Base-by-base conservation (phyloP, 108 stramenopile species). In the Pelagomonas calceolata region DNA sequence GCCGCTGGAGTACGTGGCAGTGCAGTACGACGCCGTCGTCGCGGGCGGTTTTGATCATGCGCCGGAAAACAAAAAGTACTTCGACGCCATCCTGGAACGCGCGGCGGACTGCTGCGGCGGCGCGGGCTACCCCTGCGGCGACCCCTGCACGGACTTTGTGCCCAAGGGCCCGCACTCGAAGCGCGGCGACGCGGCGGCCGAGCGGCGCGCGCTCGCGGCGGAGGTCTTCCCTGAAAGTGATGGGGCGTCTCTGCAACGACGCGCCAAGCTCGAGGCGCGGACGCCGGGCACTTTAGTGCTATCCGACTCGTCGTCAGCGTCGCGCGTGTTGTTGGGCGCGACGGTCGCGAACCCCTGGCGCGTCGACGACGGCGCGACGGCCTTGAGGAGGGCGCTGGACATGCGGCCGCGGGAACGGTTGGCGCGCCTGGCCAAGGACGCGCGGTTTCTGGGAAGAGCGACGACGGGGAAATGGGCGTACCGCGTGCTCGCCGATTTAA, bases 261-360 rank as follows among this genome's bases (percentile, higher is more conserved):
- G 26, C 51, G 51, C 3, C 21, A 17, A 26, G 7, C 29, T 17
- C 33, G 31, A 34, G 0, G 32, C 35, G 37, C 35, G 34, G 17
- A 35, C 35, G 34, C 65, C 78, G 21, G 86, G 86, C 3, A 66
- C 82, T 30, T 30, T 82, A 36, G 60, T 88, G 34, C 77, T 87
- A 12, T 79, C 81, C 64, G 86, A 88, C 65, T 86, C 85, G 36
- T 67, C 77, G 9, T 87, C 87, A 67, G 94, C 91, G 69, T 94
- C 95, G 37, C 80, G 98, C 36, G 95, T 99, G 32, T 92, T 99
- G 92, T 81, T 91, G 64, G 98, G 98, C 32, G 94, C 96, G 29
- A 68, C 92, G 66, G 89, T 89, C 75, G 87, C 90, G 32, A 94
- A 94, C 76, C 93, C 93, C 15, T 94, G 93, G 93, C 64, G 76